Base-by-base conservation (phyloP, 2,329 filamentous ascomycete genomes). In the Stemphylium lycopersici region DNA sequence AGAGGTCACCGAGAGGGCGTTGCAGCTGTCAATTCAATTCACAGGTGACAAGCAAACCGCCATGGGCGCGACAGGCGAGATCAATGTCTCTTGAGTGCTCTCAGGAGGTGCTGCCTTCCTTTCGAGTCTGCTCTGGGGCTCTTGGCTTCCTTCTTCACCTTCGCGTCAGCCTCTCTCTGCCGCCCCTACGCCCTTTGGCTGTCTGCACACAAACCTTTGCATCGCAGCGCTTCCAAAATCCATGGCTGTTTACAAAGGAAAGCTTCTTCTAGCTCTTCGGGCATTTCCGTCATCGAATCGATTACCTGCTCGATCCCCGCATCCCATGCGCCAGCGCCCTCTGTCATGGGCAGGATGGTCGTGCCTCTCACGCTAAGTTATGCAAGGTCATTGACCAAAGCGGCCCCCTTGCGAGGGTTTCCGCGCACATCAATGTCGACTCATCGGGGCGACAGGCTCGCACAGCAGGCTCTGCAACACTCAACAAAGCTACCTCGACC, bases 11-110 rank as follows among this genome's bases (percentile, higher is more conserved):
- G 18, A 15, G 26, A 22, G 37, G 34, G n/a, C 13, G 6, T 16
- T 34, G 32, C 29, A 8, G 20, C 29, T 10, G 36, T 16, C 42
- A 48, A 41, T 49, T 26, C 15, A 33, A 44, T 59, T 56, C 45
- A 59, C 46, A 13, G 6, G 13, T 11, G 15, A 38, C 29, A 47
- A 49, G 50, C 29, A 47, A 39, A 29, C 36, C 47, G 15, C 31
- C 31, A 33, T 44, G 53, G 8, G 37, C 15, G 22, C 12, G 10
- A 29, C 7, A 15, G 11, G 8, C 15, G 34, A 54, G 42, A 20
- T 15, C 32, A 26, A 29, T 46, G 42, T 10, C 26, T 13, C 11
- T 36, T 41, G 4, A 37, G 41, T 59, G 49, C 43, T 31, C 47
- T 41, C 32, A 13, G 13, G 13, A 31, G 32, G 12, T 7, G 8